Base-by-base conservation (phyloP, 495 filamentous ascomycete genomes). In the Trichoderma erinaceum region DNA sequence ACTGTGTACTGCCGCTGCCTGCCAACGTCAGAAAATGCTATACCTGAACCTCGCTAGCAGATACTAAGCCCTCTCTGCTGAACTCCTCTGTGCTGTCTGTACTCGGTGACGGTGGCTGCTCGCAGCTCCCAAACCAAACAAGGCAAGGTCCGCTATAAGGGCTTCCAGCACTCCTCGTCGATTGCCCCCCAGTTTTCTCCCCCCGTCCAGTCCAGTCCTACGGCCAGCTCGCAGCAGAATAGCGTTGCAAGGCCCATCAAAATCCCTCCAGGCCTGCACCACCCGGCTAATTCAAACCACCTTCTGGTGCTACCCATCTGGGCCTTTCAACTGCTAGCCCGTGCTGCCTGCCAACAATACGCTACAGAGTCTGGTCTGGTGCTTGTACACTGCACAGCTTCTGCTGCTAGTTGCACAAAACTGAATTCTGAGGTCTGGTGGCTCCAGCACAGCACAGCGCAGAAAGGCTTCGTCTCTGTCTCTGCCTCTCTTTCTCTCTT, bases 101-200 rank as follows among this genome's bases (percentile, higher is more conserved):
- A 61, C 56, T 29, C 56, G 56, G 56, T 61, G 56, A 61, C 27
- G 23, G 56, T 27, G 27, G 56, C 27, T 61, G 56, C 56, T 12
- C 29, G 56, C 56, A 61, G 56, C 27, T 18, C 21, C 11, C 56
- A 23, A 27, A 3, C 25, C 27, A 61, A 61, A 61, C 56, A 13
- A 61, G 56, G 56, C 27, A 23, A 32, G 27, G 56, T 61, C 56
- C 56, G 56, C 56, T n/a, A 61, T 29, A 61, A 61, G 35, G 35
- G 27, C 23, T 32, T 61, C 56, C 56, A n/a, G 10, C 44, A 48
- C 56, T 61, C 56, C 27, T 61, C 56, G 1, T 32, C 27, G 23
- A 1, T 23, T 18, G 32, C 52, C 52, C 52, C 52, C 52, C 52
- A 61, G 52, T 16, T 61, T 27, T 6, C 25, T 23, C 21, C 21